phyloP scores from a whole-genome alignment of 208 protist genomes.

The Tritrichomonas musculus region DNA sequence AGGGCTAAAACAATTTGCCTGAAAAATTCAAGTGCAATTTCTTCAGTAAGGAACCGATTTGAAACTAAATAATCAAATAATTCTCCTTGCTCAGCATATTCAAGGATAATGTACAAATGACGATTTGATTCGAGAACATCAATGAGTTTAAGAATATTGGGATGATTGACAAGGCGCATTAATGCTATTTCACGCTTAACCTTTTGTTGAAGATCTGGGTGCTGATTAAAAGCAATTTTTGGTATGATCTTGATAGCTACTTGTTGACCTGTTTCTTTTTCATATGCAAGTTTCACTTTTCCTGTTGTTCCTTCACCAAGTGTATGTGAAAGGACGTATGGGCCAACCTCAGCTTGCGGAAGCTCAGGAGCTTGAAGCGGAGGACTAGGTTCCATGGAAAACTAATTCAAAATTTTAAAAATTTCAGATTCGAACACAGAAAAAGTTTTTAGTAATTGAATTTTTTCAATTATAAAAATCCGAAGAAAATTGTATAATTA shows the following conservation, averaged over 20 bases:
- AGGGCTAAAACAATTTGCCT: neutral
- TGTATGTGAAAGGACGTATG: neutral
- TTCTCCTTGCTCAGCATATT: neutral
- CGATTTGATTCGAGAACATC: neutral
- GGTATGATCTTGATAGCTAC: constrained; percentile 14
- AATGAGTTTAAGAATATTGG: neutral
- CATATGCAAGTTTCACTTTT: neutral
- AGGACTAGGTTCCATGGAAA: too few species aligned
- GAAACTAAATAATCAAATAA: neutral
- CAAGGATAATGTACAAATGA: neutral
- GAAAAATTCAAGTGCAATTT: neutral
- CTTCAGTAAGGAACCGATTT: neutral
- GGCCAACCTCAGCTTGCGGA: too few species aligned
- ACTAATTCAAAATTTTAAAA: too few species aligned
- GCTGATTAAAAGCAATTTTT: neutral
- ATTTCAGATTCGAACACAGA: too few species aligned
- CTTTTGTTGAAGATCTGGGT: neutral
- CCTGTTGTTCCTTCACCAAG: neutral
- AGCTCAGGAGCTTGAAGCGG: too few species aligned
- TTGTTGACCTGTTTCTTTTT: neutral
- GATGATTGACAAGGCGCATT: neutral
- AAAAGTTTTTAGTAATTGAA: too few species aligned
- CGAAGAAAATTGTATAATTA: too few species aligned
- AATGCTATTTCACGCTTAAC: neutral
- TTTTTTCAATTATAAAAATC: too few species aligned